phyloP scores from a whole-genome alignment of 495 filamentous ascomycete genomes.

The Tuber microsphaerosporum region DNA sequence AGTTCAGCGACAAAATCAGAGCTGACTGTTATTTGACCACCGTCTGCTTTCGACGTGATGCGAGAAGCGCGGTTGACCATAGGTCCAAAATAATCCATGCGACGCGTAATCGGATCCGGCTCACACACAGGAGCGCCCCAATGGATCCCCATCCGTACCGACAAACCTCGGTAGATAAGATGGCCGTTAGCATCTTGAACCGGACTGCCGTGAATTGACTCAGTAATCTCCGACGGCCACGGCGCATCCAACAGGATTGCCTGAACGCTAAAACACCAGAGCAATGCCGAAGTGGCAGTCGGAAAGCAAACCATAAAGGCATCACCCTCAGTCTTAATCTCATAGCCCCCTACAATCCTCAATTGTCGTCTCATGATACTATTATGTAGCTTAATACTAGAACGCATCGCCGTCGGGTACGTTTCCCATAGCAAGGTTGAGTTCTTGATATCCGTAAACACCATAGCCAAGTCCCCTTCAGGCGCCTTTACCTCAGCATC shows the following conservation, averaged over 20 bases:
- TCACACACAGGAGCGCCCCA: conserved; percentile 93
- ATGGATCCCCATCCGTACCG: conserved; percentile 95
- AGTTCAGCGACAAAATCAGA: conserved; percentile 95
- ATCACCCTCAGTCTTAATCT: conserved; percentile 99
- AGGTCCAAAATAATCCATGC: conserved; percentile 99
- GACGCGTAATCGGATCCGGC: conserved; percentile 86
- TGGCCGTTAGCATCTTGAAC: conserved; percentile 75
- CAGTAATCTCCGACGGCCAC: conserved; percentile 90
- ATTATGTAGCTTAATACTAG: conserved; percentile 92
- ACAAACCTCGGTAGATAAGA: conserved; percentile 83
- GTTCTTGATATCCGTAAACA: conserved; percentile 99
- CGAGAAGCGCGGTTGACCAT: conserved; percentile 97
- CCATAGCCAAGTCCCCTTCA: conserved; percentile 78
- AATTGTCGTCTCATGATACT: conserved; percentile 89
- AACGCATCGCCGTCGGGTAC: conserved; percentile 86
- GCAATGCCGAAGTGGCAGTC: conserved; percentile 81
- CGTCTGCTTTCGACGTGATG: conserved; percentile 90
- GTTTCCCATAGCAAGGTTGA: conserved; percentile 96
- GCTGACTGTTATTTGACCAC: conserved; percentile 92
- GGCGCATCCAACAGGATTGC: conserved; percentile 72
- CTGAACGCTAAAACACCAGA: conserved; percentile 96
- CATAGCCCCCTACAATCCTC: conserved; percentile 88
- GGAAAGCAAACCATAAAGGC: conserved; percentile 99
- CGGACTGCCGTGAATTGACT: conserved; percentile 74
- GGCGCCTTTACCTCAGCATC: conserved; percentile 85